Evolutionary conservation across 208 protist genomes (phyloP), one percentile per base, ranked within the genome.

Genomic region (Trypanosoma theileri): DNA sequence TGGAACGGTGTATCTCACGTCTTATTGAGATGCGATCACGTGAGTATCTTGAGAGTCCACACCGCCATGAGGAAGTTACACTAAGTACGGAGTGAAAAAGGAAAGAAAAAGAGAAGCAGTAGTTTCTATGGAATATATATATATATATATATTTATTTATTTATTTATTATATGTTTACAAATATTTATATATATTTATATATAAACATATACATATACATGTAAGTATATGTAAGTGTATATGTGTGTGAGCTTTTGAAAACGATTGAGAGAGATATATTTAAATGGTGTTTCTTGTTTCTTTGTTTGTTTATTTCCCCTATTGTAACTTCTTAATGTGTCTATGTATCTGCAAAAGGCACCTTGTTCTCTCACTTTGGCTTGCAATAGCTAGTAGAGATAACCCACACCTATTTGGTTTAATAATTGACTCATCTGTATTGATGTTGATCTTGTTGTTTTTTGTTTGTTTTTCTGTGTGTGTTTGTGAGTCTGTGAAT

Each of bases 1-100:
- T 97, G 87, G 75, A 95, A 45, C 85, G 92, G 3, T 92, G 86
- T 48, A 64, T 95, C 17, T 96, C 91, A 3, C 78, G 93, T 19
- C 59, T 97, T 58, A 82, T 81, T 71, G 93, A 97, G 69, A 97
- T 97, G 93, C 74, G 89, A 13, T 84, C 93, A 4, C 82, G 80
- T 52, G 84, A 95, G 77, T 97, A 97, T 67, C 71, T 96, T 1
- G 66, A 85, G 53, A 55, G 68, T 31, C 78, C 84, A n/a, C 89
- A 95, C 56, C 66, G 69, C 21, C 44, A 72, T 54, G 67, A 81
- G 68, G 83, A 89, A 40, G 73, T 84, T 44, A 75, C 73, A 51
- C 46, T 83, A 35, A 65, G 55, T 53, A 79, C 73, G 4, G 46
- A 66, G 52, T 64, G 19, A 65, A 48, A 44, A 6, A 48, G 17